phyloP scores from a whole-genome alignment of 2,329 filamentous ascomycete genomes.

The Diaporthe destruens region DNA sequence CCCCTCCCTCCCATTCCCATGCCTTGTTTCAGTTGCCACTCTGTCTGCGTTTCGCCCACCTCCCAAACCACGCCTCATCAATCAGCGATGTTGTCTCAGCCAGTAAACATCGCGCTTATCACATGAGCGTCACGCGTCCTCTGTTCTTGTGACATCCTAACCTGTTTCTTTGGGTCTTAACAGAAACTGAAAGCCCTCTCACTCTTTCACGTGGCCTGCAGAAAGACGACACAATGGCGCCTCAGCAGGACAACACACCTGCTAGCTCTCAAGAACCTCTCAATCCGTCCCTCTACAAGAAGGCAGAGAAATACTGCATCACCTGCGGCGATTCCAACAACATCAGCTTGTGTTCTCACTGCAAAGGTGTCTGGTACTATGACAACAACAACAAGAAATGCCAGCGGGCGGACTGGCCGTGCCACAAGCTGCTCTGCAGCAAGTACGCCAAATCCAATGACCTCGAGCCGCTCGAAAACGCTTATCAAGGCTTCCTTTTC shows the following conservation, averaged over 20 bases:
- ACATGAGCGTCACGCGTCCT: neutral
- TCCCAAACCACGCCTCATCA: neutral
- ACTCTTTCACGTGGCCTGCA: neutral
- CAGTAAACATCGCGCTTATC: neutral
- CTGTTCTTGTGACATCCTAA: neutral
- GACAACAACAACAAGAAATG: neutral
- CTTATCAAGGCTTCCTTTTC: neutral
- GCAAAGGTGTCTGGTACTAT: constrained; percentile 11
- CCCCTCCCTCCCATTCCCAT: too few relatives aligned
- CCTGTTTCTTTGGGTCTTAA: neutral
- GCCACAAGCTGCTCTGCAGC: neutral
- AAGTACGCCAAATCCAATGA: neutral
- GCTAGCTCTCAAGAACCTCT: neutral
- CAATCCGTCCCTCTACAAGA: neutral
- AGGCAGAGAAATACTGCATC: constrained; percentile 5
- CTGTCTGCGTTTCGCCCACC: neutral
- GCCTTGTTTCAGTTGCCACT: neutral
- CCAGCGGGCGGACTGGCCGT: neutral
- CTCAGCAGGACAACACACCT: neutral
- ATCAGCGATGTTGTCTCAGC: neutral
- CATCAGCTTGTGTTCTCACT: neutral
- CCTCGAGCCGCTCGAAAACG: neutral
- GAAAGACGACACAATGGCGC: neutral
- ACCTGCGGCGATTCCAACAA: neutral
- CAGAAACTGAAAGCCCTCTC: neutral